Percentiles rank a stretch among this genome's conserved stretches.
Evolutionary conservation across 192 early-diverging fungal genomes (phyloP).

Genomic region (Spizellomyces punctatus): DNA sequence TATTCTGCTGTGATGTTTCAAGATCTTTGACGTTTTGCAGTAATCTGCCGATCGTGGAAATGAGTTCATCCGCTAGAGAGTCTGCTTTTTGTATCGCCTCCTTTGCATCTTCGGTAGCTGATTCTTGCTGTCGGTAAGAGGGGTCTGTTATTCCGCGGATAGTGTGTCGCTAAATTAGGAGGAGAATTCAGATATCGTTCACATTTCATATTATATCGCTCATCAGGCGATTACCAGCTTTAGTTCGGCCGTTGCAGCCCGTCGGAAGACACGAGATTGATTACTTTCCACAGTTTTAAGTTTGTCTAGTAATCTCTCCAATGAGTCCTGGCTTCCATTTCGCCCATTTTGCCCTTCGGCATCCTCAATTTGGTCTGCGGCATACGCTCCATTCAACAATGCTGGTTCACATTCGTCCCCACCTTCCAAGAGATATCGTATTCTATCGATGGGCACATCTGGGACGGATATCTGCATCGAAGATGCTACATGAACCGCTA

Average conservation of each 20-base stretch:
- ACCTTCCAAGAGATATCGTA: background rate
- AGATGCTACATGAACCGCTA: conserved; percentile 21
- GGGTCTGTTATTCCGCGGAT: conserved; percentile 12
- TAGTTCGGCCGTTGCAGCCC: background rate
- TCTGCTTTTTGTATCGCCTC: conserved; percentile 3
- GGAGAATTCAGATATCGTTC: conserved; percentile 10
- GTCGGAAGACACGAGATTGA: background rate
- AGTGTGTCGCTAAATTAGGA: conserved; percentile 12
- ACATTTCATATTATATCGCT: background rate
- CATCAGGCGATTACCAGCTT: background rate
- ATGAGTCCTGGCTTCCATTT: background rate
- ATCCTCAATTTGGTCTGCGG: background rate
- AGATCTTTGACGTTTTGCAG: conserved; percentile 11
- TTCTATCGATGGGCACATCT: background rate
- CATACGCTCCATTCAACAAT: background rate
- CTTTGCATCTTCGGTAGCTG: background rate
- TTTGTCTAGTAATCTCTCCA: conserved; percentile 6
- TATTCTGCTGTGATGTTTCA: conserved; percentile 22
- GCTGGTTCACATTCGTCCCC: conserved; percentile 3
- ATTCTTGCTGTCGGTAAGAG: background rate
- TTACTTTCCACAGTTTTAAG: conserved; percentile 1
- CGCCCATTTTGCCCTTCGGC: conserved; percentile 4
- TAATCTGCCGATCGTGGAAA: conserved; percentile 10
- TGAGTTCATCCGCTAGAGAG: conserved; percentile 24
- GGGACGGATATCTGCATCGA: conserved; percentile 14